These are phyloP conservation scores for Pleurotus tuber-regium DNA, from an alignment of 768 basidiomycete species.

Conservation along the genomic window DNA sequence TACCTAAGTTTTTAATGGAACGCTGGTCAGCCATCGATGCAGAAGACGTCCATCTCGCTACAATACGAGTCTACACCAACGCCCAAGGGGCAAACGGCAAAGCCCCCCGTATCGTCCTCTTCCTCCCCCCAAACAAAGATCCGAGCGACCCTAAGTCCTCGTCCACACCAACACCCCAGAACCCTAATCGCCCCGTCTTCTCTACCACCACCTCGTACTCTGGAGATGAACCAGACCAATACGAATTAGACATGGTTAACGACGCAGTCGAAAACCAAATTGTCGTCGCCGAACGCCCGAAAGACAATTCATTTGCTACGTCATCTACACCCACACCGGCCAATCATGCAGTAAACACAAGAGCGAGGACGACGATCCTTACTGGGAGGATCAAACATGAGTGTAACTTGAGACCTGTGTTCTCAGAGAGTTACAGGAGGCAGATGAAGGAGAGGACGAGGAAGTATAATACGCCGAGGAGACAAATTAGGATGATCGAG, in stretches of 20 bases:
- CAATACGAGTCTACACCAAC: slow-evolving; percentile 74
- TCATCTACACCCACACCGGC: slow-evolving; percentile 35
- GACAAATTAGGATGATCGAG: slow-evolving; percentile 74
- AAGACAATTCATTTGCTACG: slow-evolving; percentile 45
- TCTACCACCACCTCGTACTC: slow-evolving; percentile 28
- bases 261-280: slow-evolving; percentile 83
- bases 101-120: slow-evolving; percentile 62
- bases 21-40: slow-evolving; percentile 76
- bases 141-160: slow-evolving; percentile 23
- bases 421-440: slow-evolving; percentile 64
- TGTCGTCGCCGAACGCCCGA: slow-evolving; percentile 80
- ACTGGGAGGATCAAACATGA: slow-evolving; percentile 83
- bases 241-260: slow-evolving; percentile 87
- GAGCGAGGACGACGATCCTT: slow-evolving; percentile 74
- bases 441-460: slow-evolving; percentile 69
- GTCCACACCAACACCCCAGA: slow-evolving; percentile 14
- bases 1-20: slow-evolving; percentile 85
- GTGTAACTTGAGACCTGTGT: slow-evolving; percentile 67
- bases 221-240: slow-evolving; percentile 57
- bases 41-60: slow-evolving; percentile 80
- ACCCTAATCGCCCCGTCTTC: slow-evolving; percentile 37
- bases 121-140: slow-evolving; percentile 59
- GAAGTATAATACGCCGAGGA: slow-evolving; percentile 62
- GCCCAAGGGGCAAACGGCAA: slow-evolving; percentile 39
- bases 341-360: slow-evolving; percentile 44